Conservation (phyloP, 2,329 filamentous ascomycete species). For the Paraphaeosphaeria sporulosa region DNA sequence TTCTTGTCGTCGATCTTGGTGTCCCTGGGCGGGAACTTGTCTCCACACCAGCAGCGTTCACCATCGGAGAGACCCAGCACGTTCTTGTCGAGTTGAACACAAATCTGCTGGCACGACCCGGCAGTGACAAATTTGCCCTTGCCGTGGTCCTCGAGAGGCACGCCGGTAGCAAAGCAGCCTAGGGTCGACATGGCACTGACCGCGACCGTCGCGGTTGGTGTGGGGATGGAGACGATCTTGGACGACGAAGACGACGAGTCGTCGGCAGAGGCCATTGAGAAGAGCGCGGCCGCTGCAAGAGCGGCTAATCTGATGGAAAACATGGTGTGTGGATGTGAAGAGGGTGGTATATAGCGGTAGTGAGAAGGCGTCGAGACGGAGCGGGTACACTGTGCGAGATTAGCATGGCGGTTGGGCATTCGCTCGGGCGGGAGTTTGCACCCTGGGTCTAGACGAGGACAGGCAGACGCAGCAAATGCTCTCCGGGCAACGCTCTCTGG, state of each 20-base stretch:
- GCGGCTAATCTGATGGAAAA: constrained; percentile 41
- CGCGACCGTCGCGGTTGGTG: constrained; percentile 39
- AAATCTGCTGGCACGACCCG: constrained; percentile 64
- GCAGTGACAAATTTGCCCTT: constrained; percentile 60
- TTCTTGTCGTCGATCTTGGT: constrained; percentile 63
- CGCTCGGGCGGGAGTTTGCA: constrained; percentile 22
- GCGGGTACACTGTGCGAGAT: constrained; percentile 30
- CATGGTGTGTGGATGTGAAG: constrained; percentile 34
- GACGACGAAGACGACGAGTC: constrained; percentile 26
- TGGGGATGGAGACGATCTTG: constrained; percentile 30
- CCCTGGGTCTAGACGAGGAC: constrained; percentile 33
- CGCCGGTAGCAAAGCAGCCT: constrained; percentile 61
- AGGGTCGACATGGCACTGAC: constrained; percentile 42
- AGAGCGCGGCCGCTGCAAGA: constrained; percentile 40
- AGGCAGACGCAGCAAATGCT: constrained; percentile 34
- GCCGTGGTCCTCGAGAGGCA: constrained; percentile 58
- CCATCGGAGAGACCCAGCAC: constrained; percentile 71
- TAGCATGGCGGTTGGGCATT: constrained; percentile 28
- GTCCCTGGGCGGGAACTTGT: constrained; percentile 67
- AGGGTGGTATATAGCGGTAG: constrained; percentile 7
- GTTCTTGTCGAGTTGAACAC: constrained; percentile 55
- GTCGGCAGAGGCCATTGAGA: constrained; percentile 37
- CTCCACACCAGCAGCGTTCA: constrained; percentile 76
- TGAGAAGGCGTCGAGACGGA: constrained; percentile 28
- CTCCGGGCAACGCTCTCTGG: constrained; percentile 17